These are phyloP conservation scores for Paecilomyces sp. DNA, from an alignment of 2,329 filamentous ascomycete species.

Conservation along the genomic window DNA sequence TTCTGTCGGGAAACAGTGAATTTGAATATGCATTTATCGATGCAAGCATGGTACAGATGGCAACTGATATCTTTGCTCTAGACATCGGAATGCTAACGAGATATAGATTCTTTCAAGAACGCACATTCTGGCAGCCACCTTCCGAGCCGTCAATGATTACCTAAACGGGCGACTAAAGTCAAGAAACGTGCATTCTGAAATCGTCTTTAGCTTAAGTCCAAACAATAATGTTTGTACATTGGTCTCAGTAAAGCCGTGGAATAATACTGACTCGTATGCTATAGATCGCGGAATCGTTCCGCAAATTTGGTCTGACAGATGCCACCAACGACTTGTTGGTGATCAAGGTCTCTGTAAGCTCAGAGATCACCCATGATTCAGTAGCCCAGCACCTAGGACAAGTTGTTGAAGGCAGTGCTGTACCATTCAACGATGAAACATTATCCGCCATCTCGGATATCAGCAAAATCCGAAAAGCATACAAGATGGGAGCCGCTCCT, in stretches of 20 bases:
- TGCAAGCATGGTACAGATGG: conserved; percentile 59
- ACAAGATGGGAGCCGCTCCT: conserved; percentile 66
- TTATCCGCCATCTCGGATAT: conserved; percentile 57
- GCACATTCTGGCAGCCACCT: conserved; percentile 69
- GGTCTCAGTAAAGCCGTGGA: neutral
- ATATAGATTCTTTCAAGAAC: conserved; percentile 60
- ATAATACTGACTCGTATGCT: conserved; percentile 6
- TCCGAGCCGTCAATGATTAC: conserved; percentile 65
- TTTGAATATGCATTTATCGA: conserved; percentile 96
- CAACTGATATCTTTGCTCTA: neutral
- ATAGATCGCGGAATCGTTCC: conserved; percentile 87
- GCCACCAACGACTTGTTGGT: conserved; percentile 66
- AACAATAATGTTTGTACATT: conserved; percentile 66
- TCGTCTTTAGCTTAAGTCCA: conserved; percentile 70
- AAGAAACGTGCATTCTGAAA: conserved; percentile 82
- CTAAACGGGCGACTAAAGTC: conserved; percentile 60
- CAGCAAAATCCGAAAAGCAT: conserved; percentile 69
- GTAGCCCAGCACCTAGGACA: conserved; percentile 54
- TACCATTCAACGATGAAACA: conserved; percentile 57
- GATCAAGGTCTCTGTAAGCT: conserved; percentile 64
- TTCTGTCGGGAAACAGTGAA: conserved; percentile 72
- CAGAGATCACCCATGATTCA: conserved; percentile 39
- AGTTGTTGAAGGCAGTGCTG: conserved; percentile 55
- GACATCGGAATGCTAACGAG: conserved; percentile 2
- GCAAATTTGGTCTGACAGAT: conserved; percentile 73